Base-by-base conservation (phyloP, 495 filamentous ascomycete species). In the Penicillium pulvis region DNA sequence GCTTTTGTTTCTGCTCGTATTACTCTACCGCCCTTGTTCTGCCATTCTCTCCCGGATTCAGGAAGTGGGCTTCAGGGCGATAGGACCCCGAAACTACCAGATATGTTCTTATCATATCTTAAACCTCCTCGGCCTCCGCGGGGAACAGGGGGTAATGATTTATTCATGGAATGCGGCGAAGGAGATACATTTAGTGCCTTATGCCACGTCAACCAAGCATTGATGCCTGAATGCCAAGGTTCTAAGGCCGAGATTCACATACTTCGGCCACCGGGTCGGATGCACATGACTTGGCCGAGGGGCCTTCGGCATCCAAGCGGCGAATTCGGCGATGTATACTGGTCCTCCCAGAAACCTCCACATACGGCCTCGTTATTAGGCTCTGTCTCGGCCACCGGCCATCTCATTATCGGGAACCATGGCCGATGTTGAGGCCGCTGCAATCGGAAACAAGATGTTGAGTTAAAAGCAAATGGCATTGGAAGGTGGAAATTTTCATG, bases 251-350 rank as follows among this genome's bases (percentile, higher is more conserved):
- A 23, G 20, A 23, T 23, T 23, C 20, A 36, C 33, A 12, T 36
- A 11, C 3, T 3, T 36, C 33, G 33, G 33, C 33, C 10, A 36
- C 9, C 33, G 33, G 33, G 33, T 14, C 42, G n/a, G n/a, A 19
- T 41, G 20, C 43, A 49, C 54, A 24, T 36, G 17, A 31, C 54
- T 20, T 59, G 39, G 57, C 57, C 51, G 57, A 59, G 56, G 43
- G 50, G 56, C 49, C 41, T 23, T 23, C 56, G 46, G 46, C 26
- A 16, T 14, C 4, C 46, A n/a, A 49, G 26, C 46, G 23, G 14
- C 46, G 23, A 49, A n/a, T 2, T 30, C 26, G 9, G 46, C 23
- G 9, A 26, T 49, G 0, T 26, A 30, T 30, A 26, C 20, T 49
- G 19, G 46, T 19, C 20, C 8, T 9, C 7, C 17, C 23, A 12